Evolutionary conservation across 2,329 filamentous ascomycete genomes (phyloP).

Genomic region (Blastomyces gilchristii): DNA sequence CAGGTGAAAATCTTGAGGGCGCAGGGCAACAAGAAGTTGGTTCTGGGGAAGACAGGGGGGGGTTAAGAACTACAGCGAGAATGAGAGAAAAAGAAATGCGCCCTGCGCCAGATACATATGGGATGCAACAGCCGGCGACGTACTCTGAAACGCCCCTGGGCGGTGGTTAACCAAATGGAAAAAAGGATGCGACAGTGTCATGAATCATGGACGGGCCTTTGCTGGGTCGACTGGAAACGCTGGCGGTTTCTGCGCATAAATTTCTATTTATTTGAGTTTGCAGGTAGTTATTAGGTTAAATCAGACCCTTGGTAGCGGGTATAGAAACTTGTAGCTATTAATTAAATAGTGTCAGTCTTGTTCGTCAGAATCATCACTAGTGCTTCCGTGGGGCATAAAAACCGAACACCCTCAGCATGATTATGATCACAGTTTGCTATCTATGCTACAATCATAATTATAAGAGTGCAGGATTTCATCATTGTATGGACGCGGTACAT

Average conservation of each 20-base stretch:
- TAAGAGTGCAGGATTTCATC: neutral
- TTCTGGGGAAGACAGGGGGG: conserved; percentile 1
- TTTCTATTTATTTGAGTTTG: neutral
- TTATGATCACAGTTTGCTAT: neutral
- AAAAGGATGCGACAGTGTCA: conserved; percentile 2
- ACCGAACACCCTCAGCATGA: neutral
- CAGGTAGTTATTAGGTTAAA: neutral
- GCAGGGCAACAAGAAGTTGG: neutral
- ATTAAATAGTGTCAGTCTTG: neutral
- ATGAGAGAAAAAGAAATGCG: conserved; percentile 7
- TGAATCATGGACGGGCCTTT: conserved; percentile 2
- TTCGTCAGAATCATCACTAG: too few species aligned
- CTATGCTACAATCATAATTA: neutral
- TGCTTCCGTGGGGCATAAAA: neutral
- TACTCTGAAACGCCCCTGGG: conserved; percentile 9
- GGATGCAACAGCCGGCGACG: conserved; percentile 4
- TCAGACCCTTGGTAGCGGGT: neutral
- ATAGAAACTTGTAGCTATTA: neutral
- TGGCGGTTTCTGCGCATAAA: neutral
- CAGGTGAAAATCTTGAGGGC: neutral
- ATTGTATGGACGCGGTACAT: neutral
- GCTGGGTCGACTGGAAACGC: conserved; percentile 3
- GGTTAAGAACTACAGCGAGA: neutral
- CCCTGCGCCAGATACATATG: conserved; percentile 11
- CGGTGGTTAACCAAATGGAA: neutral